Evolutionary conservation across 2,329 filamentous ascomycete species (phyloP).

Genomic region (Rachicladosporium sp.): DNA sequence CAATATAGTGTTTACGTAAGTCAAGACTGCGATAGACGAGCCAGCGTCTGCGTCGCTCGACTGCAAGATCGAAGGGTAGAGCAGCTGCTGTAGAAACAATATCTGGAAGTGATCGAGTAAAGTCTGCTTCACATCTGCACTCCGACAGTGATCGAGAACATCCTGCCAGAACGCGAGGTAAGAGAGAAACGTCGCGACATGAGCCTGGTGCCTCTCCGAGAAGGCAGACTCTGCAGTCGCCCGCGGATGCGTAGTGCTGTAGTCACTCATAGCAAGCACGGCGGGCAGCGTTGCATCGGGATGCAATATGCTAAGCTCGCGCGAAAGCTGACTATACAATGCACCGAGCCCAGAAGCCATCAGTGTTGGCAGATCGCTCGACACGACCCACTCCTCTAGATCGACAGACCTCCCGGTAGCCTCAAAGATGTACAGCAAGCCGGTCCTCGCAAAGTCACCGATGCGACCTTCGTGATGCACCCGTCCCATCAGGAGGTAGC

Average conservation of each 20-base stretch:
- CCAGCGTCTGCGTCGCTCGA: slow-evolving; percentile 95
- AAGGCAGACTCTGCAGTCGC: slow-evolving; percentile 63
- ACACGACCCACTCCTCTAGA: slow-evolving; percentile 91
- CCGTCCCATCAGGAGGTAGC: slow-evolving; percentile 91
- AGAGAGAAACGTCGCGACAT: slow-evolving; percentile 85
- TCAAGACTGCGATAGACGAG: slow-evolving; percentile 89
- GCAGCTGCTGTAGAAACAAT: slow-evolving; percentile 83
- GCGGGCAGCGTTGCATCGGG: slow-evolving; percentile 62
- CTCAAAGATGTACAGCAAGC: slow-evolving; percentile 89
- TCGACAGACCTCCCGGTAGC: slow-evolving; percentile 70
- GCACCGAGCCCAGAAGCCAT: slow-evolving; percentile 94
- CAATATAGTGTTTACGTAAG: slow-evolving; percentile 80
- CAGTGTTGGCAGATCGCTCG: slow-evolving; percentile 87
- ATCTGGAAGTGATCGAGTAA: slow-evolving; percentile 94
- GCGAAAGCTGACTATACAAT: slow-evolving; percentile 56
- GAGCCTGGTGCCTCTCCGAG: slow-evolving; percentile 64
- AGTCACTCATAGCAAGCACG: slow-evolving; percentile 81
- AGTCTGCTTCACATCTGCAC: slow-evolving; percentile 81
- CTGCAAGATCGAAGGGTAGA: slow-evolving; percentile 92
- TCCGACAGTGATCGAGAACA: slow-evolving; percentile 88
- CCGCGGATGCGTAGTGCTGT: slow-evolving; percentile 57
- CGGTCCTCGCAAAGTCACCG: slow-evolving; percentile 94
- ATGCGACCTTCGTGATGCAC: slow-evolving; percentile 91
- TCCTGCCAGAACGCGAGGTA: slow-evolving; percentile 98
- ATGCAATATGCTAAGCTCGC: slow-evolving; percentile 71